Evolutionary conservation across 2,329 filamentous ascomycete species (phyloP).

Genomic region (Cytospora leucostoma): DNA sequence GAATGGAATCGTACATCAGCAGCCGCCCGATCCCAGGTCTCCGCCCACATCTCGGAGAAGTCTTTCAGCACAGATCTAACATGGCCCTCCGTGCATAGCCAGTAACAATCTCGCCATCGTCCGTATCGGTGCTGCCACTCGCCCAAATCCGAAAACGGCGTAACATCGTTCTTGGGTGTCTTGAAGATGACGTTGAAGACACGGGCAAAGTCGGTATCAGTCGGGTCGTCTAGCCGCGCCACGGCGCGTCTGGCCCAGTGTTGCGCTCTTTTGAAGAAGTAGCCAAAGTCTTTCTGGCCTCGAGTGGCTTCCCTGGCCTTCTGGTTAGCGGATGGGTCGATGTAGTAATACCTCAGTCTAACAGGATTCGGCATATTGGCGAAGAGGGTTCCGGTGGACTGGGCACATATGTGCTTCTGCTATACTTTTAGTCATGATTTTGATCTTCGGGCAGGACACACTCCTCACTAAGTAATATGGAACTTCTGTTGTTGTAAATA

Average conservation of each 20-base stretch:
- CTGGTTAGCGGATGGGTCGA: slow-evolving; percentile 23
- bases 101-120: slow-evolving; percentile 1
- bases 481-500: too few relatives aligned
- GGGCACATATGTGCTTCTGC: too few relatives aligned
- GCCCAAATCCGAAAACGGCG: background rate
- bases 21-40: background rate
- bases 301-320: slow-evolving; percentile 12
- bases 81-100: slow-evolving; percentile 13
- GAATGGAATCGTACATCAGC: slow-evolving; percentile 15
- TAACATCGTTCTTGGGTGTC: background rate
- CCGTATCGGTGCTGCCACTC: slow-evolving; percentile 16
- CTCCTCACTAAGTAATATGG: too few relatives aligned
- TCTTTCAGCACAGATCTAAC: slow-evolving; percentile 6
- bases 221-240: slow-evolving; percentile 6
- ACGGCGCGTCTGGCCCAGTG: slow-evolving; percentile 10
- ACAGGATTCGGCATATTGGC: too few relatives aligned
- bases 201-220: slow-evolving; percentile 19
- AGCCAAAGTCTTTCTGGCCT: slow-evolving; percentile 1
- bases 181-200: slow-evolving; percentile 26
- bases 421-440: too few relatives aligned
- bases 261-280: slow-evolving; percentile 14
- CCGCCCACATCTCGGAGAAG: slow-evolving; percentile 6
- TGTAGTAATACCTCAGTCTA: slow-evolving; percentile 22
- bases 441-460: too few relatives aligned
- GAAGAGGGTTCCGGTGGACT: too few relatives aligned